Percentiles rank a stretch among this genome's conserved stretches.
phyloP scores from a whole-genome alignment of 2,329 filamentous ascomycete genomes.

The Arachnomyces sp. region DNA sequence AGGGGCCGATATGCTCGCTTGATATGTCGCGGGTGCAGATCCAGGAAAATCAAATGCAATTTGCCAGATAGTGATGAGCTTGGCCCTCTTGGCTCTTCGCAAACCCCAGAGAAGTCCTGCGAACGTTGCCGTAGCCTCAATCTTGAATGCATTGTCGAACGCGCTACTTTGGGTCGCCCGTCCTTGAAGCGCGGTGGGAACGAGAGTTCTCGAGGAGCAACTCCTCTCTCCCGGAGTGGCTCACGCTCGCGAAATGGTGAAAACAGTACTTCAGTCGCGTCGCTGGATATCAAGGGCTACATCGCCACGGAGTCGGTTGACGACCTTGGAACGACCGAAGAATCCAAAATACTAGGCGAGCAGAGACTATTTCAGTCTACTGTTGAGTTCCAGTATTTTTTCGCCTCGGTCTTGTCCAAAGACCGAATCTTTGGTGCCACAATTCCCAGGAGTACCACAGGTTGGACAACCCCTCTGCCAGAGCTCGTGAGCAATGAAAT shows the following conservation, averaged over 20 bases:
- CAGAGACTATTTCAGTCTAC: slow-evolving; percentile 8
- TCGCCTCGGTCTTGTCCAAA: slow-evolving; percentile 8
- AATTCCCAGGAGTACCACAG: slow-evolving; percentile 1
- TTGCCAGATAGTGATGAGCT: slow-evolving; percentile 6
- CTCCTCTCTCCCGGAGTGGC: too few species aligned
- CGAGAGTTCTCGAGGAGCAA: not conserved
- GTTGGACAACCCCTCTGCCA: slow-evolving; percentile 2
- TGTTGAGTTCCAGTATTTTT: slow-evolving; percentile 6
- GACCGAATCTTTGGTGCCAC: slow-evolving; percentile 7
- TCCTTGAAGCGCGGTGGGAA: slow-evolving; percentile 1
- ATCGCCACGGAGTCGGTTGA: not conserved
- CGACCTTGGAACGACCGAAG: not conserved
- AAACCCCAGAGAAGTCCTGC: slow-evolving; percentile 8
- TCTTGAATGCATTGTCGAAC: slow-evolving; percentile 14
- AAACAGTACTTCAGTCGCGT: too few species aligned
- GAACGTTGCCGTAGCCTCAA: slow-evolving; percentile 13
- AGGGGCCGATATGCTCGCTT: slow-evolving; percentile 13
- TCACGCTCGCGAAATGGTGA: too few species aligned
- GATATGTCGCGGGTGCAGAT: slow-evolving; percentile 14
- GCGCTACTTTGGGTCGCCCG: slow-evolving; percentile 10
- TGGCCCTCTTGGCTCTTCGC: slow-evolving; percentile 6
- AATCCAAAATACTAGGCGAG: not conserved
- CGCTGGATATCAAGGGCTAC: not conserved
- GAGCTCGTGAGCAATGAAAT: slow-evolving; percentile 3
- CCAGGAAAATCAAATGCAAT: slow-evolving; percentile 16